A percentile compares a stretch with the other conserved stretches of the same genome.
These are phyloP conservation scores for Lipomyces kockii DNA, from an alignment of 805 yeast species.

Conservation along the genomic window DNA sequence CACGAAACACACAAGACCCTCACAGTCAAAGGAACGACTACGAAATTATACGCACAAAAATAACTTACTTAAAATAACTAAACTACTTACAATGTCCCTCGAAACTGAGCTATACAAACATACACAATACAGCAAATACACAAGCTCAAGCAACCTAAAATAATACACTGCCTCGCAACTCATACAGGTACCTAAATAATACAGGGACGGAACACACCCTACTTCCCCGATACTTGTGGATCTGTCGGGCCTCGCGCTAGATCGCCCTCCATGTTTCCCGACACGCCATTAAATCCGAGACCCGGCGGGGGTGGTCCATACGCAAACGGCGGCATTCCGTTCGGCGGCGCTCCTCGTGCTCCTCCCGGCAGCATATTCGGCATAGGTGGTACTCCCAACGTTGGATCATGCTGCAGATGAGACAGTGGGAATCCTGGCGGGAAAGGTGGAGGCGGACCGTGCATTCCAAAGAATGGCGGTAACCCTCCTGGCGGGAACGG, in stretches of 20 bases:
- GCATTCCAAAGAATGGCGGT: conserved; percentile 25
- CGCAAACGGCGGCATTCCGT: conserved; percentile 10
- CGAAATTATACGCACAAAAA: neutral
- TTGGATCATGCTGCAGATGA: conserved; percentile 7
- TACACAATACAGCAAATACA: neutral
- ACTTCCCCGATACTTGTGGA: neutral
- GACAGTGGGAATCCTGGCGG: conserved; percentile 20
- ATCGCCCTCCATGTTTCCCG: neutral
- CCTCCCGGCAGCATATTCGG: conserved; percentile 3
- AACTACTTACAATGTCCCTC: neutral
- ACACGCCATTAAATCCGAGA: conserved; percentile 3
- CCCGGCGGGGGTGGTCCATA: conserved; percentile 11
- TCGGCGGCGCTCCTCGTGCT: conserved; percentile 5
- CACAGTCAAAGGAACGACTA: neutral
- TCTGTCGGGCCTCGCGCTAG: neutral
- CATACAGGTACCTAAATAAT: neutral
- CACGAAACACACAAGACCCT: neutral
- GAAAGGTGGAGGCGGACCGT: conserved; percentile 27
- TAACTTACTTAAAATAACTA: neutral
- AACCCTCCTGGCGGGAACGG: conserved; percentile 21
- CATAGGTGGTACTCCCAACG: neutral
- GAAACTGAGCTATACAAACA: neutral
- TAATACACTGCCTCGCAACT: neutral
- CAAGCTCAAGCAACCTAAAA: neutral
- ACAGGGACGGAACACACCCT: neutral